Evolutionary conservation across 2,329 filamentous ascomycete species (phyloP).

Genomic region (Phyllosticta ampelicida): DNA sequence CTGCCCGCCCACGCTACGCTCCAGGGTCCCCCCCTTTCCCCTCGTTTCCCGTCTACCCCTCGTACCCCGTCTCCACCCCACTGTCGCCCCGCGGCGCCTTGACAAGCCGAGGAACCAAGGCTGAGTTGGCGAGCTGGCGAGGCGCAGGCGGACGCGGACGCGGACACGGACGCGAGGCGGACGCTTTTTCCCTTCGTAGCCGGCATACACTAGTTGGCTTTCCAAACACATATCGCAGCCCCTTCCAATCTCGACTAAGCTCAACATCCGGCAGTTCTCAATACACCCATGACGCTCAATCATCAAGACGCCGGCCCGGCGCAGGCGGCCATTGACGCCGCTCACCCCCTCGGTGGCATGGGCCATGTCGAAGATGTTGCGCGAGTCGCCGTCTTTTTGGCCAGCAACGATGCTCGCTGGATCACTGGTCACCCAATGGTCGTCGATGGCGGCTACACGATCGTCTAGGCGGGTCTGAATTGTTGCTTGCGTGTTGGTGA

Average conservation of each 20-base stretch:
- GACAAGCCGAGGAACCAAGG: not conserved
- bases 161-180: too few relatives aligned
- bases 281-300: conserved; percentile 29
- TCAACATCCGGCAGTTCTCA: conserved; percentile 16
- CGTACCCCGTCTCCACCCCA: not conserved
- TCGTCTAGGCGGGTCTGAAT: not conserved
- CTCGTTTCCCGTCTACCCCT: not conserved
- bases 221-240: too few relatives aligned
- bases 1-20: not conserved
- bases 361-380: conserved; percentile 17
- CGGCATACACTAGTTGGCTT: too few relatives aligned
- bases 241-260: too few relatives aligned
- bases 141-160: too few relatives aligned
- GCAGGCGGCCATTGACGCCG: conserved; percentile 14
- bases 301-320: conserved; percentile 22
- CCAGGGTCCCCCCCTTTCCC: not conserved
- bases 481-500: too few relatives aligned
- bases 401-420: conserved; percentile 34
- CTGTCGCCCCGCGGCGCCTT: not conserved
- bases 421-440: conserved; percentile 31
- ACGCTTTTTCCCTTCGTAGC: too few relatives aligned
- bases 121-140: not conserved
- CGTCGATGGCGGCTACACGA: conserved; percentile 33
- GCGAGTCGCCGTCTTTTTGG: conserved; percentile 31
- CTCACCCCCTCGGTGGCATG: conserved; percentile 24